These are phyloP conservation scores for Candida qinlingensis DNA, from an alignment of 805 yeast genomes.

Conservation along the genomic window DNA sequence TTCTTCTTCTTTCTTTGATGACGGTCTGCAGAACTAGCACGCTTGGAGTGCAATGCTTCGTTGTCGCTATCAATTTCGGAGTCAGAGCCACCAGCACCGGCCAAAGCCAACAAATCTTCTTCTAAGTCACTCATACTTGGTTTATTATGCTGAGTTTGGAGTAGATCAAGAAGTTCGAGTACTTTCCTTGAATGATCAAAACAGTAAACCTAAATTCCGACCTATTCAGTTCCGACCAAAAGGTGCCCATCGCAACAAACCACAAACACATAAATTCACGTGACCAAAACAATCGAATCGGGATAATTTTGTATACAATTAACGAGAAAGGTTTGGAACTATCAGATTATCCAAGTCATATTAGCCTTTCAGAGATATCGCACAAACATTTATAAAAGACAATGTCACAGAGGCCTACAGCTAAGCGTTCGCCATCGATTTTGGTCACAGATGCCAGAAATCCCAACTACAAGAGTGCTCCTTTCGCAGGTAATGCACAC, in stretches of 20 bases:
- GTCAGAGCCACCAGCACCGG: conserved; percentile 58
- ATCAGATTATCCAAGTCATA: too few species aligned
- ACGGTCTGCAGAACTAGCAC: conserved; percentile 18
- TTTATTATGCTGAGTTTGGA: neutral
- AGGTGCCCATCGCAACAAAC: too few species aligned
- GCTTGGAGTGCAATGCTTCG: conserved; percentile 31
- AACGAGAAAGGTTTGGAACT: too few species aligned
- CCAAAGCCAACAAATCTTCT: conserved; percentile 93
- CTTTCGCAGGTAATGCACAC: conserved; percentile 64
- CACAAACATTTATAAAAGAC: neutral
- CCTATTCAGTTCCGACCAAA: too few species aligned
- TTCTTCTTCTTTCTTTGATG: conserved; percentile 24
- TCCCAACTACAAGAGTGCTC: conserved; percentile 54
- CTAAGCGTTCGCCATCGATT: conserved; percentile 89
- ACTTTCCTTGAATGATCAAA: too few species aligned
- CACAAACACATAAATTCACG: too few species aligned
- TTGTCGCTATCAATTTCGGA: conserved; percentile 26
- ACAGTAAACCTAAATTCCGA: too few species aligned
- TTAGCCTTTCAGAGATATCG: too few species aligned
- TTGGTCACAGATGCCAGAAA: conserved; percentile 85
- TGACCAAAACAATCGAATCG: too few species aligned
- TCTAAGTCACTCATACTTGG: conserved; percentile 53
- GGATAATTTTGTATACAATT: too few species aligned
- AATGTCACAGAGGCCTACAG: conserved; percentile 45
- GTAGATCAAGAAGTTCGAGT: neutral